A percentile compares a stretch with the other conserved stretches of the same genome.
phyloP scores from a whole-genome alignment of 257 asterid genomes.

The Fraxinus excelsior region DNA sequence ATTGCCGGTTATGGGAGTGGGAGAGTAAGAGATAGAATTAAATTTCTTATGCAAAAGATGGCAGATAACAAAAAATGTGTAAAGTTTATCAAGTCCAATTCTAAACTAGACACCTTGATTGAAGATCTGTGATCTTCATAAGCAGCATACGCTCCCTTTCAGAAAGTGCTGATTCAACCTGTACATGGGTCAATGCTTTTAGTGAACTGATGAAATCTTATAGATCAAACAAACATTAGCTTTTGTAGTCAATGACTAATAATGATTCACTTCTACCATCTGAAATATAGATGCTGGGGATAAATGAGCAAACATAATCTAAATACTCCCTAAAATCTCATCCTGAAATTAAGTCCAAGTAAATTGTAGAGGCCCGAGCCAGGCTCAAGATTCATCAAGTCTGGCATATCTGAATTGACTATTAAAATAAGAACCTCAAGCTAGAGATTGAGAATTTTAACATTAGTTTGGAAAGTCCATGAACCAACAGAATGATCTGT shows the following conservation, averaged over 20 bases:
- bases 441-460: not conserved
- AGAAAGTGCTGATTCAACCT: constrained; percentile 1
- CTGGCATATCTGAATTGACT: not conserved
- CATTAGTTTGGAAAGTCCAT: not conserved
- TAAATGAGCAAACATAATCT: not conserved
- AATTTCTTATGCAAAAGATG: not conserved
- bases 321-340: not conserved
- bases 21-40: constrained; percentile 2
- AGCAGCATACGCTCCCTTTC: constrained; percentile 2
- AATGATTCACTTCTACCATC: not conserved
- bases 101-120: not conserved
- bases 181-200: not conserved
- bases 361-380: not conserved
- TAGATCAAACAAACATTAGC: not conserved
- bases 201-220: not conserved
- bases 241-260: not conserved
- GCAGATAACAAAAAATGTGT: not conserved
- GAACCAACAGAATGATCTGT: not conserved
- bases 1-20: constrained; percentile 8
- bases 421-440: not conserved
- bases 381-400: not conserved
- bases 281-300: not conserved
- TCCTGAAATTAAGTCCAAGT: not conserved
- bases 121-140: not conserved
- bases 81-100: not conserved